These are phyloP conservation scores for Maudiozyma bulderi DNA, from an alignment of 805 yeast species.

Conservation along the genomic window DNA sequence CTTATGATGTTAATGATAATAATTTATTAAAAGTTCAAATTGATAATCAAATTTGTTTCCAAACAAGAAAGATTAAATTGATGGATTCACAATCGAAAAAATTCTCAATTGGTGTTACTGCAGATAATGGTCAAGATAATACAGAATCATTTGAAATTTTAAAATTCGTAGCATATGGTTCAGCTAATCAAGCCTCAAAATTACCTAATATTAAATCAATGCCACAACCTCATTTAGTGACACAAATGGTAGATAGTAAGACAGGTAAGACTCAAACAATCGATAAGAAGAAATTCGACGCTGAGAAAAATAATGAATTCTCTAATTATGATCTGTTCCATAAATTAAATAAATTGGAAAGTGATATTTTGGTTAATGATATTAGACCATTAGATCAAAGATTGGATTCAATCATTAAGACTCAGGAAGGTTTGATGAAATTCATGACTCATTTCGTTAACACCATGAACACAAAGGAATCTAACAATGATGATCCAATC, in stretches of 20 bases:
- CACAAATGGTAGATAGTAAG: conserved; percentile 31
- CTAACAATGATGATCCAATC: background rate
- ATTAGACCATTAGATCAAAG: conserved; percentile 18
- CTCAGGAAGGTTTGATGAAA: conserved; percentile 18
- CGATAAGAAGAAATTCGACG: conserved; percentile 19
- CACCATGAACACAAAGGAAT: background rate
- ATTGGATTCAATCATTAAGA: conserved; percentile 15
- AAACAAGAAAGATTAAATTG: conserved; percentile 45
- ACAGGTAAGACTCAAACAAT: conserved; percentile 26
- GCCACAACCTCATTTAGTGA: conserved; percentile 36
- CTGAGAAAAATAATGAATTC: conserved; percentile 11
- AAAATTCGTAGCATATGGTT: conserved; percentile 45
- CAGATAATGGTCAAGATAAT: conserved; percentile 32
- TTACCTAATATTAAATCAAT: conserved; percentile 46
- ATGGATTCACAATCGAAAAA: conserved; percentile 13
- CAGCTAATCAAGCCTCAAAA: conserved; percentile 43
- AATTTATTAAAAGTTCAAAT: conserved; percentile 53
- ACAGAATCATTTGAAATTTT: conserved; percentile 59
- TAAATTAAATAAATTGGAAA: conserved; percentile 27
- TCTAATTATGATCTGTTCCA: conserved; percentile 20
- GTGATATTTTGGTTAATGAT: conserved; percentile 29
- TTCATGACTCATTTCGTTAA: conserved; percentile 13
- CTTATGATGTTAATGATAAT: conserved; percentile 37
- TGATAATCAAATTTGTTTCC: conserved; percentile 63
- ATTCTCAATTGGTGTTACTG: conserved; percentile 44